Evolutionary conservation across 352 stramenopile genomes (phyloP), one percentile per base, ranked within the genome.

Genomic region (Plasmopara viticola): DNA sequence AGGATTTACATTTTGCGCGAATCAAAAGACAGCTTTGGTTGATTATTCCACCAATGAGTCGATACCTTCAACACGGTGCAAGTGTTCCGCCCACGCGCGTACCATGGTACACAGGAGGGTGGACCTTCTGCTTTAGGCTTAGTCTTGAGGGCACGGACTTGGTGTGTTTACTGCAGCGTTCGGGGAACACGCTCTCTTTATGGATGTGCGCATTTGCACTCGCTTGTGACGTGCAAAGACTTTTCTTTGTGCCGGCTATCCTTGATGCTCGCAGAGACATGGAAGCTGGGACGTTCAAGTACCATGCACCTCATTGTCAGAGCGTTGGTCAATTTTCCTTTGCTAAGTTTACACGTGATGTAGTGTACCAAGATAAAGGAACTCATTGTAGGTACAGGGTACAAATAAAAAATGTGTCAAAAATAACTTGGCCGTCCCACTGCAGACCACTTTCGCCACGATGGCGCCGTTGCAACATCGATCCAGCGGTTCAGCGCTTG

Each of bases 111-210:
- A 25, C 20, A 20, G 38, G 14, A 25, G 55, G 60, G 60, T 66
- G 62, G 62, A 70, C 57, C 58, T 70, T 63, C 62, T 70, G 53
- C 47, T 41, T 62, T 48, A 48, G 38, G 33, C 48, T 29, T n/a
- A 35, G 48, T 56, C 39, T 64, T 51, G 56, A 61, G 33, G 52
- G 53, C 48, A 50, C 33, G 9, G 13, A 14, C n/a, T 18, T 44
- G 45, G 45, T 51, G 49, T 64, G 42, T 25, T 57, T 54, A 59
- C 53, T 48, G 52, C 34, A 40, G 38, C 56, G 58, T 68, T 67
- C 54, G 42, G 41, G 34, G 62, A 71, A 71, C 57, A 58, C 44
- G 44, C 51, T 55, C 41, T 44, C 34, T 56, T 40, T 37, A 53
- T 48, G 44, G 45, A 40, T 39, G n/a, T 14, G 28, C 18, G 9